Base-by-base conservation (phyloP, 164 flowering plant genomes). In the Berberis vulgaris region DNA sequence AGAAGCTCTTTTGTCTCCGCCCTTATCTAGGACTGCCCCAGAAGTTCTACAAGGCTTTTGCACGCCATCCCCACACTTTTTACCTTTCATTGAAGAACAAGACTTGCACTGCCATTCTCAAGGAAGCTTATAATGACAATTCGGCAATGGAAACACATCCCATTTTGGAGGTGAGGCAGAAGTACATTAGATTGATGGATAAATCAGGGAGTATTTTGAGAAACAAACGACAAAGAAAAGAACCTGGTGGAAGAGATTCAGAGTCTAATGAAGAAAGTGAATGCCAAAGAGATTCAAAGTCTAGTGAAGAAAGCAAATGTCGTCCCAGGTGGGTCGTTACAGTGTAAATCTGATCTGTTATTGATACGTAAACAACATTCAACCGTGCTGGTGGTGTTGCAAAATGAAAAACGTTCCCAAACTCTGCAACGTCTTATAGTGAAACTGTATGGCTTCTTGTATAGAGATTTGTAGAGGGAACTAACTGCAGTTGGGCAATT, bases 91-190 rank as follows among this genome's bases (percentile, higher is more conserved):
- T 84, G 64, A 83, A 55, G 84, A 83, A 84, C 75, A 83, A 79
- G 64, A 89, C 87, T 3, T 84, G 97, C 75, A 83, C 94, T 1
- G 97, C 77, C 0, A 84, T 88, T 65, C 81, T 93, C 38, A 93
- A 89, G 66, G 94, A 93, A 77, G 84, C 92, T 63, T 88, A 81
- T 61, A 43, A 64, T 45, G 79, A 75, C 58, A 70, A 71, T 9
- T 69, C 74, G 2, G 71, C 77, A 1, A 81, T 88, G 45, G 83
- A 84, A 49, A 59, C 62, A 7, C 98, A 89, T 79, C 96, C 96
- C 1, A 64, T 92, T 6, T 71, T 81, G 58, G 69, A 59, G 2
- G 84, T 92, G 74, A 85, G 97, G 77, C 69, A 73, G 62, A 85
- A 84, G 75, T 89, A 84, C 69, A 73, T 83, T 7, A 71, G 63